Conservation (phyloP, 1,284 basidiomycete genomes). For the Ustilago crameri region DNA sequence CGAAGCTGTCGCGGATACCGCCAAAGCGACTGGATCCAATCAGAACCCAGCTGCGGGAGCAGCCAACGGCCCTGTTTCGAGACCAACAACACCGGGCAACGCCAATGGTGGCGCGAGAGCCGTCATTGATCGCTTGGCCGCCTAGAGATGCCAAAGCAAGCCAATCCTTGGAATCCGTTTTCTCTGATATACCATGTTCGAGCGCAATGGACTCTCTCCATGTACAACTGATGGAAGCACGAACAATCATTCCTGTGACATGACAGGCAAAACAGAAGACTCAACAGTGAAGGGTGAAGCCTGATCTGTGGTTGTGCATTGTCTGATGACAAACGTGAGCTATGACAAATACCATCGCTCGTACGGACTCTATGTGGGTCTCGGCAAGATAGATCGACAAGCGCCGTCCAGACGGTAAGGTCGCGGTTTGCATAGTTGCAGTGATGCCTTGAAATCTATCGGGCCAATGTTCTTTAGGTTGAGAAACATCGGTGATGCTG, state of each 20-base stretch:
- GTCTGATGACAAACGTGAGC: no score
- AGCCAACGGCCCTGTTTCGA: conserved; percentile 12
- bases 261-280: not conserved
- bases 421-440: no score
- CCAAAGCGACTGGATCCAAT: not conserved
- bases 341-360: no score
- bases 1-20: conserved; percentile 20
- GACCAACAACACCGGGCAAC: conserved; percentile 8
- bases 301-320: no score
- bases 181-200: conserved; percentile 3
- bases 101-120: conserved; percentile 17
- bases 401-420: no score
- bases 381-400: no score
- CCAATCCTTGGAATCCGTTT: not conserved
- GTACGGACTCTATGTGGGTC: no score
- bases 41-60: not conserved
- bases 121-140: conserved; percentile 37
- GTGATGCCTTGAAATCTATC: no score
- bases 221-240: not conserved
- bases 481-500: no score
- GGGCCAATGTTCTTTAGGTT: no score
- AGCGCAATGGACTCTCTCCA: not conserved
- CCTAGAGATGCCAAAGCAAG: not conserved
- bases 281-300: no score
- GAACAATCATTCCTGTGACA: not conserved